phyloP scores from a whole-genome alignment of 441 rosid species.

The Euphorbia schlechtendalii region DNA sequence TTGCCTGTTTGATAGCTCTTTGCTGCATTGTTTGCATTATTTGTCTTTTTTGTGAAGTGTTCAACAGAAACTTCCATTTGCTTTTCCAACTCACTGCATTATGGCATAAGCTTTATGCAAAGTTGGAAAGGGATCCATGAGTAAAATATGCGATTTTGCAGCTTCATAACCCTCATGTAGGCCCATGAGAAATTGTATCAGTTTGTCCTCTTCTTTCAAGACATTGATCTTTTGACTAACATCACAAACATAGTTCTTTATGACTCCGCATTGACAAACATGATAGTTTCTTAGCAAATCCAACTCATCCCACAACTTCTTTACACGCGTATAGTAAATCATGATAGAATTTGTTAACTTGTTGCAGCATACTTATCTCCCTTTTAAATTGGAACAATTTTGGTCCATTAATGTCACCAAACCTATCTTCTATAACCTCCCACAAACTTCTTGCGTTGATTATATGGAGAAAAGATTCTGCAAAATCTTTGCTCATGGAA shows the following conservation, averaged over 20 bases:
- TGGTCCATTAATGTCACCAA: not conserved
- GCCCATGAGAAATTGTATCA: not conserved
- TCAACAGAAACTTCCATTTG: not conserved
- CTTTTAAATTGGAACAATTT: not conserved
- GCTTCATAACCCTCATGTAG: not conserved
- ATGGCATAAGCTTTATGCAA: not conserved
- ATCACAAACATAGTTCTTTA: not conserved
- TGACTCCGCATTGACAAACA: not conserved
- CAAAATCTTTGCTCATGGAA: not conserved
- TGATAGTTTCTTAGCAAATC: not conserved
- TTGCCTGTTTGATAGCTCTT: no score
- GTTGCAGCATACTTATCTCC: not conserved
- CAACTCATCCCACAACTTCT: not conserved
- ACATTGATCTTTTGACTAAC: accelerated
- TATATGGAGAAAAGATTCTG: not conserved
- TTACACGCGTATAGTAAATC: not conserved
- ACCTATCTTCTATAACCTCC: not conserved
- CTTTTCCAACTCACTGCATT: not conserved
- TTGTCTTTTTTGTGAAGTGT: not conserved
- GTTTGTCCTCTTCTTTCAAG: not conserved
- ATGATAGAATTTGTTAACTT: not conserved
- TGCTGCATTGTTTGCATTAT: not conserved
- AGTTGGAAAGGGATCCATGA: not conserved
- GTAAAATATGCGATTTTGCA: not conserved
- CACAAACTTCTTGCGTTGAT: not conserved